These are phyloP conservation scores for Beauveria sp. DNA, from an alignment of 2,329 filamentous ascomycete genomes.

Conservation along the genomic window DNA sequence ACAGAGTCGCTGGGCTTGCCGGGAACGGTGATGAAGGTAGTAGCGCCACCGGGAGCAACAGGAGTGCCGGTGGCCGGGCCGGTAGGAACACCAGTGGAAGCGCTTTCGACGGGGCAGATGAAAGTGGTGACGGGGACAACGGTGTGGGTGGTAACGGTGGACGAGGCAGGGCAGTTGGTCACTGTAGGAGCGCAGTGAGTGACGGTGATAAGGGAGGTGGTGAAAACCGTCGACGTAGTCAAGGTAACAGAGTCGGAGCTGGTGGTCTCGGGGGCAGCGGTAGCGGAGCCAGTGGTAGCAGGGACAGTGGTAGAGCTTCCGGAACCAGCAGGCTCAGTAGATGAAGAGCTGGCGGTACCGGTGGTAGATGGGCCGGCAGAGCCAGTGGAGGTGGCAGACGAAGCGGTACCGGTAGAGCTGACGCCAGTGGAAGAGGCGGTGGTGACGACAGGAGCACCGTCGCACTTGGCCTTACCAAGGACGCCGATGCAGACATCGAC, in stretches of 20 bases:
- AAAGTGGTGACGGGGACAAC: conserved; percentile 7
- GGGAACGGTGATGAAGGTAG: neutral
- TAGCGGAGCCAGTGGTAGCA: neutral
- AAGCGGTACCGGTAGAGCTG: neutral
- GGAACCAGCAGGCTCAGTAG: neutral
- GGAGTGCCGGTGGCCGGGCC: neutral
- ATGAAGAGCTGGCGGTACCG: neutral
- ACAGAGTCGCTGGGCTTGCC: neutral
- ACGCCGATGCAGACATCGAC: neutral
- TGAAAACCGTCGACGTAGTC: conserved; percentile 6
- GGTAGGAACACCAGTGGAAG: neutral
- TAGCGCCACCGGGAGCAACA: neutral
- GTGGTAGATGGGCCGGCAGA: neutral
- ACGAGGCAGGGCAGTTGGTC: conserved; percentile 11
- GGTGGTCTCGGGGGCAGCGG: neutral
- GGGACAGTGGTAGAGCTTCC: neutral
- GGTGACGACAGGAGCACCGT: neutral
- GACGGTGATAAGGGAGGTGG: conserved; percentile 4
- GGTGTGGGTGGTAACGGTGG: neutral
- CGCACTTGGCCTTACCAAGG: conserved; percentile 3
- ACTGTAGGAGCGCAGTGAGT: conserved; percentile 4
- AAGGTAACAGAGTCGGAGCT: neutral
- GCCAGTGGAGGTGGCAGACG: neutral
- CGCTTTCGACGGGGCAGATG: neutral
- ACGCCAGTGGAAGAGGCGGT: neutral